Evolutionary conservation across 371 early-diverging fungal species (phyloP), one percentile per base, ranked within the genome.

Genomic region (Circinella umbellata): DNA sequence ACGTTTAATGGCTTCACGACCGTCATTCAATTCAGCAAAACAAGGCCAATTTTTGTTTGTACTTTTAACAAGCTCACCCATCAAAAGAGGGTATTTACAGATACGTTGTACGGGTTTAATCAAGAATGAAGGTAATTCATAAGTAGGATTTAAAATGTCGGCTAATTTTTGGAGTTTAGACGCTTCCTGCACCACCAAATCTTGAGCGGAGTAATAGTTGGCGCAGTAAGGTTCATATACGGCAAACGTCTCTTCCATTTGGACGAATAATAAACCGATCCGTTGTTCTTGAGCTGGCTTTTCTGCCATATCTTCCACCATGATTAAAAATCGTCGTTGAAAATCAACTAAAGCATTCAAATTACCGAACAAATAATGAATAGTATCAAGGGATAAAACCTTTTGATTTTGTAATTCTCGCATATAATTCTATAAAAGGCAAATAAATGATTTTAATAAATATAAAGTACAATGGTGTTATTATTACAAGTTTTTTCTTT

Each of bases 71-170:
- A 98, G 87, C 73, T 96, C 94, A 65, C 89, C 83, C 72, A 98
- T 85, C 59, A 97, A 87, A 37, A 97, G 83, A 27, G 96, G 96
- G 80, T 98, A 99, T 85, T 96, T 97, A 87, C 97, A 96, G 68
- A 98, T 92, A 68, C 99, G 91, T 81, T 99, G 99, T 1, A 98
- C 91, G 1, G 99, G 99, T 79, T 96, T 96, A 81, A 99, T 97
- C 54, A 99, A 86, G 77, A 94, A 86, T 17, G 96, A 94, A 20
- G 92, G 96, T 63, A 99, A 83, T 70, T 92, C 92, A 67, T 93
- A 92, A 39, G 81, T 87, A 10, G 97, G 95, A 66, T 98, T 96
- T 63, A 97, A 79, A 20, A 95, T 76, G 68, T 90, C 84, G 38
- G 85, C 80, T 61, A 93, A 76, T 69, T 81, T 82, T 71, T 83